A percentile compares a stretch with the other conserved stretches of the same genome.
These are phyloP conservation scores for Quercus engelmannii DNA, from an alignment of 306 rosid species.

Conservation along the genomic window DNA sequence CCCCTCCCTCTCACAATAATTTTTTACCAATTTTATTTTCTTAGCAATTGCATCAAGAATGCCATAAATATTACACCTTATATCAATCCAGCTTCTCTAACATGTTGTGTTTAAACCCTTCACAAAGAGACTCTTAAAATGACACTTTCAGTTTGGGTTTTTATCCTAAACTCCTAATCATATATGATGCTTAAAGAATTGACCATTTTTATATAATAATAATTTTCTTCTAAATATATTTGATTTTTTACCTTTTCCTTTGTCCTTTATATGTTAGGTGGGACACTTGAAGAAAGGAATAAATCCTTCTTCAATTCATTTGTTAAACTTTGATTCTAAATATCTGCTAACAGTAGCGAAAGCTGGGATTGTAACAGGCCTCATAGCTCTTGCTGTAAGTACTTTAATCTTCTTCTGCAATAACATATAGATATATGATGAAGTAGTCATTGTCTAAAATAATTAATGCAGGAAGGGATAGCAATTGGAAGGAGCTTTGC, in stretches of 20 bases:
- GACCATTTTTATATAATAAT: too few relatives aligned
- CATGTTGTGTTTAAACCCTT: too few relatives aligned
- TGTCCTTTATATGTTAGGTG: conserved; percentile 40
- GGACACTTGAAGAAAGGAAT: conserved; percentile 75
- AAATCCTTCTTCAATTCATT: conserved; percentile 55
- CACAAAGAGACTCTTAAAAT: too few relatives aligned
- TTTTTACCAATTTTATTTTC: too few relatives aligned
- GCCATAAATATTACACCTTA: too few relatives aligned
- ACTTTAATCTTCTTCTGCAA: not conserved
- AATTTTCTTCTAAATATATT: not conserved
- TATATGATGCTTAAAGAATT: too few relatives aligned
- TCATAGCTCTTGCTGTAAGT: conserved; percentile 77
- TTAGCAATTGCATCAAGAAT: too few relatives aligned
- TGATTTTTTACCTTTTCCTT: not conserved
- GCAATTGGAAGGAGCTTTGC: conserved; percentile 94
- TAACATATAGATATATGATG: too few relatives aligned
- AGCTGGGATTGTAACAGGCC: conserved; percentile 60
- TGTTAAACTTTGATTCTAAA: conserved; percentile 43
- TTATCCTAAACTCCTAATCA: too few relatives aligned
- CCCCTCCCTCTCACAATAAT: too few relatives aligned
- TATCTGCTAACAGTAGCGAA: conserved; percentile 40
- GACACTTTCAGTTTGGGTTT: too few relatives aligned
- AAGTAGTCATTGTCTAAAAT: not conserved
- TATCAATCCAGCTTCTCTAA: too few relatives aligned
- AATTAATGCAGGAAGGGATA: conserved; percentile 73